Evolutionary conservation across 2,329 filamentous ascomycete genomes (phyloP), one percentile per base, ranked within the genome.

Genomic region (Microdochium trichocladiopsis): DNA sequence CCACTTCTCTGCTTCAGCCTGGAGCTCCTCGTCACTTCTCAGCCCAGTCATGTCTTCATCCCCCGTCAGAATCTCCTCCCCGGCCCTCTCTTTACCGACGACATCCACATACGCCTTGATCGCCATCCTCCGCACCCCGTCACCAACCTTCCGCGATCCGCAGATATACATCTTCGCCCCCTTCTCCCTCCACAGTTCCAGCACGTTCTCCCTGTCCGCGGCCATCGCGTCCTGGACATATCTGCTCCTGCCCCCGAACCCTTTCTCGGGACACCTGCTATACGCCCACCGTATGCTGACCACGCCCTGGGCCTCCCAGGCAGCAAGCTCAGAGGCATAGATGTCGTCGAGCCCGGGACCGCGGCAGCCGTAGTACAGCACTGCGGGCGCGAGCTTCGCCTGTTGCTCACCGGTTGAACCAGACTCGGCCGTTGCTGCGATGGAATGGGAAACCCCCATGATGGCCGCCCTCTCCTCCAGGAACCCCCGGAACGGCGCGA

Each of bases 131-230:
- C 63, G 57, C 14, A 74, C 63, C 0, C 59, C 69, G 24, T 66
- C 61, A 2, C 65, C 70, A 4, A 74, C 60, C 8, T 58, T 58
- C 14, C 64, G 64, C 28, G 73, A 76, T 1, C 81, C 80, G 59
- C 81, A 84, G 1, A 83, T 74, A 57, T 78, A 84, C 1, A 82
- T 64, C 55, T 74, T 73, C 0, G 78, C 60, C 8, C 56, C 58
- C n/a, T 48, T 8, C 8, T 31, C 33, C 4, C 51, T 51, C 58
- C 58, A 63, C 41, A 62, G 33, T 11, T 54, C 36, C 21, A 52
- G 36, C 11, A 61, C 54, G 4, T 50, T 51, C 9, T 48, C 31
- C 1, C 58, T 51, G 28, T 61, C 60, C 11, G 47, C 53, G 58
- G 57, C 56, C 25, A 61, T 18, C 14, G 51, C 50, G 41, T 62